Evolutionary conservation across 306 rosid species (phyloP).

Genomic region (Oemleria cerasiformis): DNA sequence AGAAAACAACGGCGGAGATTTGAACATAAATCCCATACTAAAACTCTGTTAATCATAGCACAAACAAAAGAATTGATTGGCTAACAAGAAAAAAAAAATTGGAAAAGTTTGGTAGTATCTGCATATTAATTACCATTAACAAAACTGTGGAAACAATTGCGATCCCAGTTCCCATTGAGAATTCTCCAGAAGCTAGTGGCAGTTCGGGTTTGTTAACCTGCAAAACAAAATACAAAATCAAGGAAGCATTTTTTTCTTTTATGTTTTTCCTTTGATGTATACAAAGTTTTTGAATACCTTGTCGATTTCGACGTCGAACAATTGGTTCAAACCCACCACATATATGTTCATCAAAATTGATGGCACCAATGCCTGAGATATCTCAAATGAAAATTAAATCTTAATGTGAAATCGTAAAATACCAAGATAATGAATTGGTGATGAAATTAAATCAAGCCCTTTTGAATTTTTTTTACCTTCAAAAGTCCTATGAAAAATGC

Average conservation of each 20-base stretch:
- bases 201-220: conserved; percentile 27
- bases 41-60: conserved; percentile 6
- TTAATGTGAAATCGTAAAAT: not conserved
- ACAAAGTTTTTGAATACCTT: conserved; percentile 2
- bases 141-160: conserved; percentile 17
- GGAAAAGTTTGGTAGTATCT: not conserved
- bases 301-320: conserved; percentile 24
- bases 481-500: conserved; percentile 19
- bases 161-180: conserved; percentile 23
- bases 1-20: conserved; percentile 18
- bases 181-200: conserved; percentile 29
- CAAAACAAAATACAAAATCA: not conserved
- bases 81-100: too few relatives aligned
- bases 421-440: too few relatives aligned
- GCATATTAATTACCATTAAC: conserved; percentile 10
- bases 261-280: not conserved
- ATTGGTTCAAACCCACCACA: conserved; percentile 29
- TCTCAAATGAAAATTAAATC: not conserved
- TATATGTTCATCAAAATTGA: conserved; percentile 25
- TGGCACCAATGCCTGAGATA: conserved; percentile 24
- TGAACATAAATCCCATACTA: conserved; percentile 24
- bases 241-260: too few relatives aligned
- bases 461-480: conserved; percentile 8
- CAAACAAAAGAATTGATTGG: not conserved
- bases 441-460: not conserved